These are phyloP conservation scores for Cymbidium sinense DNA, from an alignment of 106 monocot genomes.

Conservation along the genomic window DNA sequence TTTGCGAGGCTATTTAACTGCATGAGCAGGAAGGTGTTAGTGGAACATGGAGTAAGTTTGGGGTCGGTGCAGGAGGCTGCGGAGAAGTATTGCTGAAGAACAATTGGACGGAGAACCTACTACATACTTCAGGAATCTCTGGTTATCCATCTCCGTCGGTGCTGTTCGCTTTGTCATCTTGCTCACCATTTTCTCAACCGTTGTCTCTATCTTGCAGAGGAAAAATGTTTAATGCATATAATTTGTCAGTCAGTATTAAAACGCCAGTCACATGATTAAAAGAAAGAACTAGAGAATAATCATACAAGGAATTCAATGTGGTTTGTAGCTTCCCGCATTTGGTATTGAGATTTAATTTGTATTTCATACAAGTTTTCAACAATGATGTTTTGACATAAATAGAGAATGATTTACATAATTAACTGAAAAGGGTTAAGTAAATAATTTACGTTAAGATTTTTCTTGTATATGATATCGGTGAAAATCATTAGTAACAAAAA, in stretches of 20 bases:
- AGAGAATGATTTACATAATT: no score
- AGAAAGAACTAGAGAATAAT: no score
- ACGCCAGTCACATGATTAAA: no score
- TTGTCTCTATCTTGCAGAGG: constrained; percentile 4
- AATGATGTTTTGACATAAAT: no score
- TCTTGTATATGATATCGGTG: no score
- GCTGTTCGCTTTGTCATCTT: constrained; percentile 4
- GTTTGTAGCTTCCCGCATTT: no score
- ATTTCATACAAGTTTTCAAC: no score
- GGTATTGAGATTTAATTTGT: no score
- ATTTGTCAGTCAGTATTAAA: neutral
- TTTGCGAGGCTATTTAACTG: constrained; percentile 24
- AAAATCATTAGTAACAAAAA: no score
- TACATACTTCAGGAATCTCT: constrained; percentile 8
- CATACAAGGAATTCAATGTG: no score
- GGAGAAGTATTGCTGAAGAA: neutral
- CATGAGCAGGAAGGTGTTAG: constrained; percentile 10
- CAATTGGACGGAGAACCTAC: neutral
- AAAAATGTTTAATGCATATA: neutral
- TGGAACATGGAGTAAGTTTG: neutral
- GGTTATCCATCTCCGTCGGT: neutral
- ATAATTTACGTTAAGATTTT: no score
- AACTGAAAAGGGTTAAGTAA: no score
- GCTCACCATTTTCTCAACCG: neutral
- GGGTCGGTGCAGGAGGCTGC: neutral